Base-by-base conservation (phyloP, 805 yeast genomes). In the Barnettozyma sp. region DNA sequence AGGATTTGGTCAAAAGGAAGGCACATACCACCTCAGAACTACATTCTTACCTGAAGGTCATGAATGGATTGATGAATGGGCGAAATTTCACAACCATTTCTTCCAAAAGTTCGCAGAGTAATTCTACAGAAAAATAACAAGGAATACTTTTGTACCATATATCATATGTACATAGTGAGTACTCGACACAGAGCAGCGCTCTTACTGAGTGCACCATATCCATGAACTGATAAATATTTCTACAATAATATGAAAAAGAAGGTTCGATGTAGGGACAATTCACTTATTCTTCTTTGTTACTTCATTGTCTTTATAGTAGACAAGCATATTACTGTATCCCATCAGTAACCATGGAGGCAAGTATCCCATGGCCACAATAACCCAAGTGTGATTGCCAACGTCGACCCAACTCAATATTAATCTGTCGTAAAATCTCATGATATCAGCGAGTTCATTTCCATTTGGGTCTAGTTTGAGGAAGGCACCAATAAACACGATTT, bases 41-140 rank as follows among this genome's bases (percentile, higher is more conserved):
- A 92, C 99, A 1, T 92, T 92, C 66, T 69, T 92, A 53, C 94
- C 98, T 11, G 97, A 97, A 12, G 97, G 97, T 28, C 70, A 74
- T 18, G 90, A 85, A 49, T 86, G 96, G 86, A 84, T 87, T 46
- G 70, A 73, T 14, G 61, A 67, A 30, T 85, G 97, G 87, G 72
- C 72, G 35, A 60, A 63, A 13, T 92, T 92, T 73, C 98, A 92
- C 63, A 63, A 67, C 30, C 59, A 66, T 30, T 92, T 92, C 56
- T 74, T 82, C 30, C 37, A 36, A 16, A 49, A 42, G 35, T 44
- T 22, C 20, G 14, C 34, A 6, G 30, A 27, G 10, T 18, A 13
- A n/a, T 5, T 26, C 6, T n/a, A n/a, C n/a, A n/a, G n/a, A n/a
- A n/a, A n/a, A n/a, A n/a, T n/a, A n/a, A n/a, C n/a, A n/a, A n/a